Evolutionary conservation across 768 basidiomycete species (phyloP).

Genomic region (Tricholomella constricta): DNA sequence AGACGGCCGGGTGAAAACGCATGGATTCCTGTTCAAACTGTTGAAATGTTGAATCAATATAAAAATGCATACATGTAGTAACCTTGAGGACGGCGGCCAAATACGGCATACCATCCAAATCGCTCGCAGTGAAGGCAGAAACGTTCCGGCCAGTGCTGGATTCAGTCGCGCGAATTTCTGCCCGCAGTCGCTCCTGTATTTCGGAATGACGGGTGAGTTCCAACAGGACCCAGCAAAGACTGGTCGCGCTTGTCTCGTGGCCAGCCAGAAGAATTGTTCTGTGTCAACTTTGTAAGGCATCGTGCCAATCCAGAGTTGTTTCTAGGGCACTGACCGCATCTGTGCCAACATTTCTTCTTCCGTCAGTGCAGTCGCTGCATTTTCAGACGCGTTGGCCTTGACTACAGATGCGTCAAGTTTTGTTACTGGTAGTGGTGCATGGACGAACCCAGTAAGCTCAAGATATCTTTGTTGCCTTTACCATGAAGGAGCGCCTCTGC

Average conservation of each 20-base stretch:
- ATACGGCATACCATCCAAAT: constrained; percentile 54
- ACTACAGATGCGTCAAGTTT: constrained; percentile 28
- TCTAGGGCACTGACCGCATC: constrained; percentile 39
- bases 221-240: constrained; percentile 61
- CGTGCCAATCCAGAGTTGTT: too few relatives aligned
- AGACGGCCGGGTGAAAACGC: constrained; percentile 54
- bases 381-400: constrained; percentile 45
- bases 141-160: constrained; percentile 37
- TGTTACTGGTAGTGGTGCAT: constrained; percentile 18
- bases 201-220: constrained; percentile 61
- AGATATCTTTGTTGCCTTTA: constrained; percentile 52
- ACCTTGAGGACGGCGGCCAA: constrained; percentile 52
- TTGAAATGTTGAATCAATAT: background rate
- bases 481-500: constrained; percentile 48
- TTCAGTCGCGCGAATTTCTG: constrained; percentile 51
- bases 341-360: constrained; percentile 43
- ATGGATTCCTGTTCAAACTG: constrained; percentile 43
- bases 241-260: constrained; percentile 65
- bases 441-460: constrained; percentile 57
- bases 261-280: constrained; percentile 51
- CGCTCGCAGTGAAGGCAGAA: constrained; percentile 44
- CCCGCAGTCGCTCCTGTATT: constrained; percentile 61
- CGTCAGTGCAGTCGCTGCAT: constrained; percentile 34
- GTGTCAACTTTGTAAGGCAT: background rate
- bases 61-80: background rate